Evolutionary conservation across 257 asterid species (phyloP).

Genomic region (Solanum dulcamara): DNA sequence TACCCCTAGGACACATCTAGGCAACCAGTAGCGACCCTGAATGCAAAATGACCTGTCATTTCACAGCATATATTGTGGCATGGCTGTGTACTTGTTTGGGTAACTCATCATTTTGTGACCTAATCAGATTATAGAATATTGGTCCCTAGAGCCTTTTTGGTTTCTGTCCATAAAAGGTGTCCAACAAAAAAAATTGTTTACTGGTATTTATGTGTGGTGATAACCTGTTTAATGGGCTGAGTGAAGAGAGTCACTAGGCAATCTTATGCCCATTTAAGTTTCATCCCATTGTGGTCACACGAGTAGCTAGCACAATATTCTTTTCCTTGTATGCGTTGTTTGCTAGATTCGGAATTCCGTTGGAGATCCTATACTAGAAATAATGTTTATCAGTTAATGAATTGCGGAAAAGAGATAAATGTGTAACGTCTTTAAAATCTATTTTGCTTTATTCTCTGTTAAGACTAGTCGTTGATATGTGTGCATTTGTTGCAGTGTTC

Average conservation of each 20-base stretch:
- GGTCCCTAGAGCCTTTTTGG: background rate
- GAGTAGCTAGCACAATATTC: background rate
- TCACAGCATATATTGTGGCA: background rate
- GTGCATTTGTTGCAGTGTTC: constrained; percentile 26
- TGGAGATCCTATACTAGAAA: background rate
- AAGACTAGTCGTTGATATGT: background rate
- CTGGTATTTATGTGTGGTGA: background rate
- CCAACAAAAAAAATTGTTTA: background rate
- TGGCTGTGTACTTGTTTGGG: background rate
- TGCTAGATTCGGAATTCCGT: background rate
- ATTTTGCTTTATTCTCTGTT: background rate
- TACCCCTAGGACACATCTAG: background rate
- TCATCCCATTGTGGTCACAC: background rate
- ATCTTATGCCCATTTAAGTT: background rate
- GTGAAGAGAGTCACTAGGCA: background rate
- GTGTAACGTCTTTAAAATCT: background rate
- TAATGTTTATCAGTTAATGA: background rate
- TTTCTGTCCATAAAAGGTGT: background rate
- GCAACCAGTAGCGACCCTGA: background rate
- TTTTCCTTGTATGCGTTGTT: background rate
- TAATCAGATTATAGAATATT: background rate
- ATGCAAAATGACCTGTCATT: background rate
- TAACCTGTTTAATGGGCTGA: background rate
- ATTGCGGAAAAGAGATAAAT: background rate
- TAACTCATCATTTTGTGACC: background rate